Percentiles rank a stretch among this genome's conserved stretches.
These are phyloP conservation scores for Leccinellum albellum DNA, from an alignment of 768 basidiomycete genomes.

Conservation along the genomic window DNA sequence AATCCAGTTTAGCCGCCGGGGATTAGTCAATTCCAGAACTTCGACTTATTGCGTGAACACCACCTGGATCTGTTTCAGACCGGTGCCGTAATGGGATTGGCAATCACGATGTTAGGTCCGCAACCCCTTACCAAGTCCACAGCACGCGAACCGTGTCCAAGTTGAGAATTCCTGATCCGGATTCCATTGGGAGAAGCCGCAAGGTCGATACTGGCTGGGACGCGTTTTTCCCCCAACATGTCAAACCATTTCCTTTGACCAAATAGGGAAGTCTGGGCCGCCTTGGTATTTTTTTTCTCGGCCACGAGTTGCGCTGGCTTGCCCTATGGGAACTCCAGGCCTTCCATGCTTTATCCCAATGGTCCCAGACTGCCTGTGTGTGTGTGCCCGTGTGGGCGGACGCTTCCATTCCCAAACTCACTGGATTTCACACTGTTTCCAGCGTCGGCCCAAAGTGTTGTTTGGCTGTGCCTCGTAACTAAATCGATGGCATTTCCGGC, in stretches of 20 bases:
- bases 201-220: conserved; percentile 15
- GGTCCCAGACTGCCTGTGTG: conserved; percentile 8
- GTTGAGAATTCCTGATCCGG: conserved; percentile 7
- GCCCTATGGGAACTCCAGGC: conserved; percentile 11
- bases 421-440: conserved; percentile 28
- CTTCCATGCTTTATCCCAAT: conserved; percentile 4
- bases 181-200: conserved; percentile 15
- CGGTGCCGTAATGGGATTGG: conserved; percentile 33
- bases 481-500: conserved; percentile 25
- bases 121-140: conserved; percentile 8
- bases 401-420: conserved; percentile 21
- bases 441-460: conserved; percentile 7
- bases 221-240: conserved; percentile 11
- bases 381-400: conserved; percentile 3
- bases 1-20: conserved; percentile 28
- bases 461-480: conserved; percentile 30
- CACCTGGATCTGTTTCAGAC: conserved; percentile 25
- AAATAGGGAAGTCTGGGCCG: conserved; percentile 6
- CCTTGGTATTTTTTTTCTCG: conserved; percentile 3
- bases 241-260: conserved; percentile 4
- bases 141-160: conserved; percentile 8
- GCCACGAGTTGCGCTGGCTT: conserved; percentile 7
- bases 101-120: conserved; percentile 27
- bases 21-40: conserved; percentile 29
- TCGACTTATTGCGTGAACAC: conserved; percentile 13